Evolutionary conservation across 108 stramenopile genomes (phyloP).

Genomic region (Nitzschia putrida): DNA sequence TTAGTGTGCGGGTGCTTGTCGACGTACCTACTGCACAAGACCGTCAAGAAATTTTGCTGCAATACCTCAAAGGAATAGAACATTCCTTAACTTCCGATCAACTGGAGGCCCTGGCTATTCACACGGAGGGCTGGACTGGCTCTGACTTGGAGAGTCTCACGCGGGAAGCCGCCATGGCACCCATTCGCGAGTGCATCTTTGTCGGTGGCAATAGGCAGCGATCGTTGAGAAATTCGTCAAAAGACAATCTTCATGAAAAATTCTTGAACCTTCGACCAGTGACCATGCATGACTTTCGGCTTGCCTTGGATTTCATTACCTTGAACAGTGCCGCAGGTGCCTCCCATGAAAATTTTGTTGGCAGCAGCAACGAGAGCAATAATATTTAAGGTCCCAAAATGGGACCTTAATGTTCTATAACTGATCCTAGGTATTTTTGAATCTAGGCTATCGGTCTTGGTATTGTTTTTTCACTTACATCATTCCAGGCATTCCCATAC

Average conservation of each 20-base stretch:
- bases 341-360: no score
- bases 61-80: slow-evolving; percentile 53
- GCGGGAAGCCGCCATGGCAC: slow-evolving; percentile 86
- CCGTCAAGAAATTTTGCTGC: slow-evolving; percentile 64
- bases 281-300: slow-evolving; percentile 54
- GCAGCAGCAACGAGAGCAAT: slow-evolving; percentile 66
- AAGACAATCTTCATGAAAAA: slow-evolving; percentile 54
- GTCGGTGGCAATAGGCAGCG: slow-evolving; percentile 56
- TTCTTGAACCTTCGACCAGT: slow-evolving; percentile 69
- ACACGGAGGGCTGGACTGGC: slow-evolving; percentile 84
- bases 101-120: slow-evolving; percentile 45
- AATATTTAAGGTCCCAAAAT: slow-evolving; percentile 20
- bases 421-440: not conserved
- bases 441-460: not conserved
- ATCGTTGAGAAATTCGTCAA: not conserved
- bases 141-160: slow-evolving; percentile 78
- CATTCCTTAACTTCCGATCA: slow-evolving; percentile 51
- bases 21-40: slow-evolving; percentile 60
- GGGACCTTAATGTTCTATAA: not conserved
- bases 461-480: slow-evolving; percentile 40
- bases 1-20: slow-evolving; percentile 72
- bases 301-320: slow-evolving; percentile 48
- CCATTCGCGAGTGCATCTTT: slow-evolving; percentile 78
- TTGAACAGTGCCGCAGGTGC: slow-evolving; percentile 17
- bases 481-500: slow-evolving; percentile 74